Evolutionary conservation across 1,139 yeast genomes (phyloP), one percentile per base, ranked within the genome.

Genomic region (Geotrichum citri-aurantii): DNA sequence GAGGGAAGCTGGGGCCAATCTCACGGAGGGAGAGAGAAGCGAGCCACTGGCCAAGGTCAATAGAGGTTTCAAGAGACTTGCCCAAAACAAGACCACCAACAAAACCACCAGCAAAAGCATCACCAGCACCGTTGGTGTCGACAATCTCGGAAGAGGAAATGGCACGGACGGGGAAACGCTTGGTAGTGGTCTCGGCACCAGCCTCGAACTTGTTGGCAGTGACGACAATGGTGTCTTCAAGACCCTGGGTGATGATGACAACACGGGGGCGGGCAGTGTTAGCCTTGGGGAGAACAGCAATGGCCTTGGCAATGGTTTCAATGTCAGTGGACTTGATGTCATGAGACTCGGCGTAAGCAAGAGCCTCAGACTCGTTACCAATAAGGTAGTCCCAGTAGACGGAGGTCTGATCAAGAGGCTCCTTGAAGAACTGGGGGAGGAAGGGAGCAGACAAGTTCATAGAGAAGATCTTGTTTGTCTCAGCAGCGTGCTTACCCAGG

Each of bases 61-160:
- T 80, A 61, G 88, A 77, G 56, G 81, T 77, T 46, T 66, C 73
- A 61, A 91, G 72, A 40, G 81, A 66, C 75, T 87, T 83, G 66
- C 86, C 91, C 75, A 86, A 78, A 59, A 89, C 95, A 66, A 92
- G 77, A 62, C 92, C 95, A 62, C 97, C 97, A 66, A 92, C 77
- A 75, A 93, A 93, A 60, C 99, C 99, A 71, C 96, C 96, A 61
- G 98, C 99, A 72, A 93, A 93, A 26, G 99, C 98, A 73, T 93
- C 99, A 74, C 99, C 99, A 52, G 99, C 99, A 79, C 99, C 99
- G 77, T 93, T 93, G 72, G 98, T 89, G 78, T 93, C 99, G 60
- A 81, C 85, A 64, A 93, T 81, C 75, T 86, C 79, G 56, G 80
- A 76, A 52, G 82, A 70, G 52, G 82, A 86, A 70, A 93, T 81